Base-by-base conservation (phyloP, 129 eudicot genomes). In the Rutidosis leptorrhynchoides region DNA sequence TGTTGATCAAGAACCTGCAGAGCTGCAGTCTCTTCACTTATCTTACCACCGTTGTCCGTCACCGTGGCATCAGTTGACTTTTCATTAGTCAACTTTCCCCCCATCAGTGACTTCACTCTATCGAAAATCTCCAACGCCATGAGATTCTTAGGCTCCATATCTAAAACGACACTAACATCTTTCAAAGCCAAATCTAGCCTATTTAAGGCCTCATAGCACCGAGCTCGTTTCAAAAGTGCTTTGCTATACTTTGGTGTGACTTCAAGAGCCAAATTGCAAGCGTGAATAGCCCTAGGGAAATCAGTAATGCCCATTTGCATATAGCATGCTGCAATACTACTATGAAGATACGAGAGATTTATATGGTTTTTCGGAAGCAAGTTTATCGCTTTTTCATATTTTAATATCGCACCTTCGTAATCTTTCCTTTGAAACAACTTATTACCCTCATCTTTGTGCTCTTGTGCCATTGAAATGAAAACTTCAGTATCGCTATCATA, bases 191-290 rank as follows among this genome's bases (percentile, higher is more conserved):
- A 84, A 67, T 93, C 92, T 2, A 85, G 65, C 81, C 80, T 74
- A 60, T 86, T 71, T 62, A 93, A 72, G 48, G 84, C 93, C 75
- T 88, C 96, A 9, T 89, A 84, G 68, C 99, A 93, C 61, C 96
- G 77, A 59, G 96, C 89, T 65, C 99, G 82, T 80, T 82, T 93
- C 83, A 93, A 37, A 19, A 89, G 84, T 27, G 99, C 99, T 72
- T 89, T 93, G 63, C 86, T 84, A 25, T 93, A 93, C 55, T 80
- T 94, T 0, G 99, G 96, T 27, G 93, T 67, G 59, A 89, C 86
- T 74, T 89, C 90, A 70, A 94, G 96, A 33, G 99, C 95, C 70
- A 89, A 78, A 73, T 89, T 84, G 70, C 99, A 93, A 77, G 89
- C 99, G 4, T 82, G 87, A 45, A 93, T 83, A 7, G 99, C 99